Percentiles rank a stretch among this genome's conserved stretches.
These are phyloP conservation scores for Pelargonium cotyledonis DNA, from an alignment of 441 rosid genomes.

Conservation along the genomic window DNA sequence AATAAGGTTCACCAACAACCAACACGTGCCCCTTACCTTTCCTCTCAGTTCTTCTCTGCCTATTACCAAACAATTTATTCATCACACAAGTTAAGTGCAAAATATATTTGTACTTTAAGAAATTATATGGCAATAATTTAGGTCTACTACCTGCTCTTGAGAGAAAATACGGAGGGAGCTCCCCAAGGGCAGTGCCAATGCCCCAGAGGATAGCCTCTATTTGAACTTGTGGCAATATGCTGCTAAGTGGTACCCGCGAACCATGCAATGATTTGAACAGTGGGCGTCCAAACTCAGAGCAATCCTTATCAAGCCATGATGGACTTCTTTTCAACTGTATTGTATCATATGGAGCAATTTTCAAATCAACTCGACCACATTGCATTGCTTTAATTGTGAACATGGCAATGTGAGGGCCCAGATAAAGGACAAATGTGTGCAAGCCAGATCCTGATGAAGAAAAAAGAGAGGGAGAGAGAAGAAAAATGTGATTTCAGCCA, in stretches of 20 bases:
- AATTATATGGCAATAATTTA: constrained; percentile 5
- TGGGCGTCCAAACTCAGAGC: constrained; percentile 82
- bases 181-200: constrained; percentile 92
- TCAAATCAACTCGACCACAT: constrained; percentile 91
- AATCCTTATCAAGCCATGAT: constrained; percentile 88
- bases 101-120: background rate
- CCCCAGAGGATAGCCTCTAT: constrained; percentile 90
- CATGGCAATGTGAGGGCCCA: constrained; percentile 93
- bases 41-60: no score
- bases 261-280: constrained; percentile 49
- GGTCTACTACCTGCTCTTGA: constrained; percentile 87
- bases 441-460: constrained; percentile 76
- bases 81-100: background rate
- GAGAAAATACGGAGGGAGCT: constrained; percentile 97
- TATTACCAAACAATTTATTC: background rate
- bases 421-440: constrained; percentile 95
- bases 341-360: constrained; percentile 84
- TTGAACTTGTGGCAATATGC: constrained; percentile 80
- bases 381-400: constrained; percentile 89
- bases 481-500: background rate
- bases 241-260: constrained; percentile 66
- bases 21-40: background rate
- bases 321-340: constrained; percentile 83
- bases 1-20: background rate
- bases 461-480: constrained; percentile 24